phyloP scores from a whole-genome alignment of 73 alveolate species.

The Paramecium octaurelia region DNA sequence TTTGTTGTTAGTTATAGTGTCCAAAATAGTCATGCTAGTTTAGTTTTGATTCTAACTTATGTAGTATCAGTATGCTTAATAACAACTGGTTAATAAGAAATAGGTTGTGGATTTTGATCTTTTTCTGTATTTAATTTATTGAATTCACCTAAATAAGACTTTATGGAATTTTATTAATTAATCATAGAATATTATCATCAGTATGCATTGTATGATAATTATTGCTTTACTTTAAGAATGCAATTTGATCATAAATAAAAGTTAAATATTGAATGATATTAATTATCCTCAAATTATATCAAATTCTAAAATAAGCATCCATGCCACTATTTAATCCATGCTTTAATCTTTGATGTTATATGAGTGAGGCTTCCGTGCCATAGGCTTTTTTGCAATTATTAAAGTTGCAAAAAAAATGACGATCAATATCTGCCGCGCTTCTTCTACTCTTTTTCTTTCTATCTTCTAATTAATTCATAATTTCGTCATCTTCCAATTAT shows the following conservation, averaged over 20 bases:
- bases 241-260: too few species aligned
- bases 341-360: background rate
- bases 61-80: too few species aligned
- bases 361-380: constrained; percentile 39
- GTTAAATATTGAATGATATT: too few species aligned
- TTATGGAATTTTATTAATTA: too few species aligned
- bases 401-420: background rate
- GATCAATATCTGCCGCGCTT: constrained; percentile 21
- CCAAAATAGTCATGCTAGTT: too few species aligned
- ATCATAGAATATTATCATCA: too few species aligned
- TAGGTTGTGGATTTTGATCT: too few species aligned
- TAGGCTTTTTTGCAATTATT: constrained; percentile 31
- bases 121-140: too few species aligned
- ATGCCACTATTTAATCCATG: constrained; percentile 4
- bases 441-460: constrained; percentile 22
- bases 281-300: background rate
- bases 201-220: background rate
- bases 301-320: constrained; percentile 20
- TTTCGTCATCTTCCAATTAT: constrained; percentile 32
- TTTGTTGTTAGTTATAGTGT: too few species aligned
- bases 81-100: background rate
- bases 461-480: constrained; percentile 38
- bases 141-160: too few species aligned
- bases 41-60: background rate
- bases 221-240: too few species aligned